Conservation (phyloP, 2,329 filamentous ascomycete species). For the Hypoxylon sp. region DNA sequence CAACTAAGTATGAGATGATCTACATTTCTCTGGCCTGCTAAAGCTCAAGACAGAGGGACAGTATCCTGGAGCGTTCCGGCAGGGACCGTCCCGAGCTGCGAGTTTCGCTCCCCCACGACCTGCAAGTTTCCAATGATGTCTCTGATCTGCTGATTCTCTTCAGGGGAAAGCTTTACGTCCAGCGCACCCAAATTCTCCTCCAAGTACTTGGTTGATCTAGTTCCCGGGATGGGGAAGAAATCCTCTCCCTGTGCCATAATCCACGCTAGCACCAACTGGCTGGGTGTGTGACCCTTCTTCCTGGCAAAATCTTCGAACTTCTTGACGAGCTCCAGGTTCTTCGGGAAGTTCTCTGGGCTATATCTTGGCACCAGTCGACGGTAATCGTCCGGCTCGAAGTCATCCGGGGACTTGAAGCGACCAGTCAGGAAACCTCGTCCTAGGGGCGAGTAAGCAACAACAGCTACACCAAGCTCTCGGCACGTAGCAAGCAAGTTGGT, state of each 20-base stretch:
- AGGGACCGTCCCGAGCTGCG: slow-evolving; percentile 6
- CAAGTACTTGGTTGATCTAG: slow-evolving; percentile 54
- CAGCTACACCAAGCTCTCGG: slow-evolving; percentile 67
- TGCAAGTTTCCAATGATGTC: slow-evolving; percentile 53
- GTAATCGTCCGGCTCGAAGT: slow-evolving; percentile 61
- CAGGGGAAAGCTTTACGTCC: slow-evolving; percentile 54
- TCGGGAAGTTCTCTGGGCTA: slow-evolving; percentile 64
- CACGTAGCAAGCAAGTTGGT: slow-evolving; percentile 65
- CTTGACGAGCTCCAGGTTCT: slow-evolving; percentile 60
- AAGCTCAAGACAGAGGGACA: slow-evolving; percentile 24
- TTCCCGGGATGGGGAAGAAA: slow-evolving; percentile 57
- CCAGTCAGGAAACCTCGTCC: slow-evolving; percentile 69
- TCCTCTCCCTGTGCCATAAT: slow-evolving; percentile 63
- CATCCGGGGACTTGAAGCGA: slow-evolving; percentile 59
- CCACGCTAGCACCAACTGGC: slow-evolving; percentile 71
- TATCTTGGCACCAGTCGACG: slow-evolving; percentile 60
- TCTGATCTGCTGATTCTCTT: slow-evolving; percentile 57
- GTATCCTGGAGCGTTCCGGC: slow-evolving; percentile 33
- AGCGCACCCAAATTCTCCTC: slow-evolving; percentile 55
- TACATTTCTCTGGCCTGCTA: background rate
- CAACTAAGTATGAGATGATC: slow-evolving; percentile 1
- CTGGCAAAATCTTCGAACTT: slow-evolving; percentile 50
- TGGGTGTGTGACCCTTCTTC: slow-evolving; percentile 60
- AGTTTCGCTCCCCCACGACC: slow-evolving; percentile 25
- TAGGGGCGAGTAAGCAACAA: slow-evolving; percentile 70